Base-by-base conservation (phyloP, 129 eudicot genomes). In the Artemisia annua region DNA sequence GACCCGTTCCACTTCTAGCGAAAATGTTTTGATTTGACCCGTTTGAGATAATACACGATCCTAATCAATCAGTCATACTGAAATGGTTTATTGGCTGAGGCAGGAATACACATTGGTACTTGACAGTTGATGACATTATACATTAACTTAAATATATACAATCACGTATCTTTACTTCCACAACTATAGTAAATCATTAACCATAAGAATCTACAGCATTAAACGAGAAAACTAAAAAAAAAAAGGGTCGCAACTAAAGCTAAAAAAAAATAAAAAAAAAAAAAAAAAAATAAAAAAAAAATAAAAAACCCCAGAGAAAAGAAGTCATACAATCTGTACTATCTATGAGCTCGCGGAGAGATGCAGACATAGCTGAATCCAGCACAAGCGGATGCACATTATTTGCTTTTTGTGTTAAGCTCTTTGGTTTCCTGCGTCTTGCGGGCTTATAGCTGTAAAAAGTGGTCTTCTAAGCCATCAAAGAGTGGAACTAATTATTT, bases 301-400 rank as follows among this genome's bases (percentile, higher is more conserved):
- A 49, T 4, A 48, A 43, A 71, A 52, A 32, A 51, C 24, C 4
- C 10, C 7, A 44, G 63, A 8, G 26, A 60, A 66, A 69, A 30
- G 39, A 63, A 63, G 68, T 57, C 74, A 54, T 80, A 95, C 99
- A 87, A 63, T 90, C 83, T 72, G 85, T 78, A 72, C 75, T 86
- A 68, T 80, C 87, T 43, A 72, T 73, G 60, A 83, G 84, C 74
- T 82, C 88, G 75, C 67, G 80, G 51, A 66, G 77, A 69, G 84
- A 64, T 44, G 78, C 85, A 35, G 84, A 85, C 67, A 75, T 48
- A 26, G 86, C 85, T 63, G 95, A 77, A 67, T 86, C 88, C 69
- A 84, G 63, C 59, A 75, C 80, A 39, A 88, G 86, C 3, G 97
- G 91, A 67, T 78, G 93, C 74, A 88, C 91, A 69, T 86, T 83